A percentile compares a stretch with the other conserved stretches of the same genome.
Evolutionary conservation across 2,329 filamentous ascomycete species (phyloP).

Genomic region (Coniochaeta pulveracea): DNA sequence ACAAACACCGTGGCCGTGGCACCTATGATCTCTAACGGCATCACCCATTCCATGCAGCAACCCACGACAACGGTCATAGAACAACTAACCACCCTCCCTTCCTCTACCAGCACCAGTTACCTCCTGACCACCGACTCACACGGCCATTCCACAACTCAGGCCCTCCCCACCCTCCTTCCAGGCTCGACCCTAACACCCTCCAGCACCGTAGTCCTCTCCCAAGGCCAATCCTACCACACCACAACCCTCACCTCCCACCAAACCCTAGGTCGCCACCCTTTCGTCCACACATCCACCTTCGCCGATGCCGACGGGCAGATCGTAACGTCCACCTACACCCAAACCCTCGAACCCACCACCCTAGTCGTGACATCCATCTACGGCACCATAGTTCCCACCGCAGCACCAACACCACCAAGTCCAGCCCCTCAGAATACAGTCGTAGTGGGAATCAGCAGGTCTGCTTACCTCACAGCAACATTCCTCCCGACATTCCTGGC

Average conservation of each 20-base stretch:
- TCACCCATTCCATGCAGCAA: no score
- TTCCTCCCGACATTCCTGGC: conserved; percentile 6
- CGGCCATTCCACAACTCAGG: not conserved
- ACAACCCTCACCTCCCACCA: no score
- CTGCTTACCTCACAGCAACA: conserved; percentile 4
- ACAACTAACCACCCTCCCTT: not conserved
- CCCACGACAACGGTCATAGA: not conserved
- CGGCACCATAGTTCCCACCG: not conserved
- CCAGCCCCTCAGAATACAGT: no score
- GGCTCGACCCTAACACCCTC: not conserved
- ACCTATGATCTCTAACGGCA: no score
- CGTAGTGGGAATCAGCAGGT: not conserved
- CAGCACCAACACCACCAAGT: no score
- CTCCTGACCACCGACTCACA: not conserved
- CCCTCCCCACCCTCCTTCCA: not conserved
- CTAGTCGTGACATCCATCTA: not conserved
- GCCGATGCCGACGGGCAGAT: not conserved
- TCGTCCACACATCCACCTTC: not conserved
- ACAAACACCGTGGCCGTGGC: not conserved
- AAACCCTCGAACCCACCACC: not conserved
- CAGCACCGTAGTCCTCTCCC: not conserved
- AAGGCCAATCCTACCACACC: conserved; percentile 1
- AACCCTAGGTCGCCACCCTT: not conserved
- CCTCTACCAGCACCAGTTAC: not conserved
- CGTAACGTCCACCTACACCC: not conserved